A percentile compares a stretch with the other conserved stretches of the same genome.
Evolutionary conservation across 345 rosid genomes (phyloP).

Genomic region (Erucastrum elatum): DNA sequence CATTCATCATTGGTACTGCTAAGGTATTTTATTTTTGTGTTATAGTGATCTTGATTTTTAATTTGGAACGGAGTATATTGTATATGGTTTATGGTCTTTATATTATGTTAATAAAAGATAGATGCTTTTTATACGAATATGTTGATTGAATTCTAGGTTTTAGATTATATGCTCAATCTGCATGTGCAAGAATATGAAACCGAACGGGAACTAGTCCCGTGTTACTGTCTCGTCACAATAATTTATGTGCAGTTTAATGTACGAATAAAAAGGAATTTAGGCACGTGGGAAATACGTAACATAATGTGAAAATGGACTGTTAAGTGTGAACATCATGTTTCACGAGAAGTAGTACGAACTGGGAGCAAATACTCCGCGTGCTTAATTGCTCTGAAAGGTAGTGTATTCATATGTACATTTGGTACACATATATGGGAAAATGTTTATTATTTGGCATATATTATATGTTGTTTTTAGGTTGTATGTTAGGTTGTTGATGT

Average conservation of each 20-base stretch:
- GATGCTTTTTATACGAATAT: not conserved
- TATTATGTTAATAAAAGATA: not conserved
- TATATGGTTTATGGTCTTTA: not conserved
- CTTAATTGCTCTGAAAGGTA: conserved; percentile 23
- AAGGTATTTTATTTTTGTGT: not conserved
- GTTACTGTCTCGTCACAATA: not conserved
- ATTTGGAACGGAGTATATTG: not conserved
- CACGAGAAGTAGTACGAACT: conserved; percentile 11
- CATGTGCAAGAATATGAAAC: not conserved
- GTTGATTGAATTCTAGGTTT: not conserved
- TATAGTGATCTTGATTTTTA: not conserved
- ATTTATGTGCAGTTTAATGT: not conserved
- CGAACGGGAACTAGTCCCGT: not conserved
- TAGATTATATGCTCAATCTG: not conserved
- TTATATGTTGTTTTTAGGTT: not conserved
- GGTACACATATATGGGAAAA: not conserved
- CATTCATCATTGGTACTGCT: not conserved
- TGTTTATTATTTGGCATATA: not conserved
- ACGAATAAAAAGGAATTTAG: not conserved
- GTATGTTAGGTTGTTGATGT: not conserved
- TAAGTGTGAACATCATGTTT: conserved; percentile 21
- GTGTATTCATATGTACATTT: conserved; percentile 6
- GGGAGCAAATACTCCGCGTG: conserved; percentile 16
- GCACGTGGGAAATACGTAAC: conserved; percentile 19
- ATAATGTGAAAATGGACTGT: not conserved